Conservation (phyloP, 257 asterid species). For the Nyctanthes arbortristis region DNA sequence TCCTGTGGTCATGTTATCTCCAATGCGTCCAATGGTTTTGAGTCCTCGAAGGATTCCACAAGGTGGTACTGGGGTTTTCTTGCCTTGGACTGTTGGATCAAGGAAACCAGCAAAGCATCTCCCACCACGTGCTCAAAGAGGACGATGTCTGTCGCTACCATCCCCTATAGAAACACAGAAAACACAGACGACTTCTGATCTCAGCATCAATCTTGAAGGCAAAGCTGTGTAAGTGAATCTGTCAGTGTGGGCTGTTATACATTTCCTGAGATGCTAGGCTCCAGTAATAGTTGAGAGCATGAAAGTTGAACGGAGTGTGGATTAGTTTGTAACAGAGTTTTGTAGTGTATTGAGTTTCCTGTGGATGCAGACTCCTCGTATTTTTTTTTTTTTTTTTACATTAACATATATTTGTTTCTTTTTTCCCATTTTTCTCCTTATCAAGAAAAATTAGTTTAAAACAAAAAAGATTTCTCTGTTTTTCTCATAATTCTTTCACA, state of each 20-base stretch:
- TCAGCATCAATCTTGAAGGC: conserved; percentile 33
- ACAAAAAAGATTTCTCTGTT: not conserved
- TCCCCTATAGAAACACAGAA: conserved; percentile 47
- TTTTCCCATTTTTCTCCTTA: not conserved
- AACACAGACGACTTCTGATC: conserved; percentile 37
- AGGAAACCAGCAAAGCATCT: conserved; percentile 76
- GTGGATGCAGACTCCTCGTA: conserved; percentile 25
- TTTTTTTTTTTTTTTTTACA: too few species aligned
- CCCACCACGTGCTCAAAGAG: conserved; percentile 89
- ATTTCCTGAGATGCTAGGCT: conserved; percentile 40
- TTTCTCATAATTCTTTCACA: not conserved
- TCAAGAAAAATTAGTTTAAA: not conserved
- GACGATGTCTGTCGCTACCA: conserved; percentile 62
- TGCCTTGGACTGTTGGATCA: conserved; percentile 73
- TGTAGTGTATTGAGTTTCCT: conserved; percentile 44
- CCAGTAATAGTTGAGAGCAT: conserved; percentile 45
- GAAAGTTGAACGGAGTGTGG: conserved; percentile 28
- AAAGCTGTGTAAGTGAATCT: conserved; percentile 27
- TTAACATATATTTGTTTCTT: conserved; percentile 3
- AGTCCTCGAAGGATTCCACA: conserved; percentile 56
- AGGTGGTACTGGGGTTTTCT: conserved; percentile 94
- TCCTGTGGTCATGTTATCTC: conserved; percentile 74
- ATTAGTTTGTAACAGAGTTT: conserved; percentile 31
- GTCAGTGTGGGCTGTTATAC: conserved; percentile 24
- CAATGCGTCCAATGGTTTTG: conserved; percentile 56